Evolutionary conservation across 164 flowering plant genomes (phyloP).

Genomic region (Nelumbo lutea): DNA sequence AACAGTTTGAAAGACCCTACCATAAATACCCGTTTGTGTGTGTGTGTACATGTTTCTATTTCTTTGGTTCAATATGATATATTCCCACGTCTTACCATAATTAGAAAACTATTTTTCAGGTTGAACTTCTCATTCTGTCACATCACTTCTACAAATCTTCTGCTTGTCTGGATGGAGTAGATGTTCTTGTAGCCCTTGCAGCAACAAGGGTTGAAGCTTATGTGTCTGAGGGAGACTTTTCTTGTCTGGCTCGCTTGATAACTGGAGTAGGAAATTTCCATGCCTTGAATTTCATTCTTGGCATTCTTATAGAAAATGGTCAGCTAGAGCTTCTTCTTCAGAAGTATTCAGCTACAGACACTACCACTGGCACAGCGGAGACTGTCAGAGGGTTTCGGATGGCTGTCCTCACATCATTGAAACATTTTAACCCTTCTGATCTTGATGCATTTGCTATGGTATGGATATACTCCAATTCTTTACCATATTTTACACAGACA

Average conservation of each 20-base stretch:
- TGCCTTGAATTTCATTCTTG: constrained; percentile 90
- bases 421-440: constrained; percentile 86
- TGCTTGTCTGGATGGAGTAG: constrained; percentile 98
- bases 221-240: constrained; percentile 94
- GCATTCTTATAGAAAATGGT: constrained; percentile 94
- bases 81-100: background rate
- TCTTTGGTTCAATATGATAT: background rate
- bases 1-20: too few relatives aligned
- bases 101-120: constrained; percentile 44
- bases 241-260: constrained; percentile 93
- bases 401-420: constrained; percentile 90
- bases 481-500: background rate
- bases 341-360: constrained; percentile 83
- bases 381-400: constrained; percentile 90
- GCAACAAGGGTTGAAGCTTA: constrained; percentile 97
- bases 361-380: constrained; percentile 68
- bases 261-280: constrained; percentile 98
- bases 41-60: too few relatives aligned
- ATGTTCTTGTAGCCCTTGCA: constrained; percentile 97
- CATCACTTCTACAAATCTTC: constrained; percentile 99
- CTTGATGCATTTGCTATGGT: constrained; percentile 95
- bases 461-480: constrained; percentile 16
- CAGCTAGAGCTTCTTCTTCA: constrained; percentile 93
- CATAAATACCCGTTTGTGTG: too few relatives aligned
- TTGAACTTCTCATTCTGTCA: constrained; percentile 94